Conservation (phyloP, 148 eudicot species). For the Cornus controversa region DNA sequence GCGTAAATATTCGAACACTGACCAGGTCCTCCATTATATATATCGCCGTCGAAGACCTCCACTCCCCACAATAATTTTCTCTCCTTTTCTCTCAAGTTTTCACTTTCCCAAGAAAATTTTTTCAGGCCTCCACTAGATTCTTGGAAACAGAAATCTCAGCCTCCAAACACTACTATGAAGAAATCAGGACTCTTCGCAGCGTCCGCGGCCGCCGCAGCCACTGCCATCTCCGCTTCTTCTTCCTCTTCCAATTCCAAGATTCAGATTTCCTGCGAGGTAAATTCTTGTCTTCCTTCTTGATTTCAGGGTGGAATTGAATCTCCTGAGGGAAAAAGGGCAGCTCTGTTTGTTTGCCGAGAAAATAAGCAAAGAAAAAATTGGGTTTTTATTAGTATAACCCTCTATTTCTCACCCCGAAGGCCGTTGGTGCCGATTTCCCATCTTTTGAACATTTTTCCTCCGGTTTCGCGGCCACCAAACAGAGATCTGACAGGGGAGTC, state of each 20-base stretch:
- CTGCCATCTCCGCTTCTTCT: conserved; percentile 22
- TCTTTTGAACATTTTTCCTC: background rate
- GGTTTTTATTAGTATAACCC: background rate
- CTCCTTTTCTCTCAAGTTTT: background rate
- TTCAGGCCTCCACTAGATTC: background rate
- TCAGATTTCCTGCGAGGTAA: conserved; percentile 17
- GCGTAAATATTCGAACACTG: conserved; percentile 18
- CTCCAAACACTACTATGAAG: background rate
- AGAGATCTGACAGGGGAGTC: background rate
- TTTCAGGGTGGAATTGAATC: background rate
- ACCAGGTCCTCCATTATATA: conserved; percentile 5
- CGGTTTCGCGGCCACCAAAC: background rate
- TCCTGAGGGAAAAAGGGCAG: background rate
- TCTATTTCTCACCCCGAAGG: too few species aligned
- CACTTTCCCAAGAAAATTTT: background rate
- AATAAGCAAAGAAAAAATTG: background rate
- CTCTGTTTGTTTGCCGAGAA: background rate
- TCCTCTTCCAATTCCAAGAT: conserved; percentile 12
- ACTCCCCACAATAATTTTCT: background rate
- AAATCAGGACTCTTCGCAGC: conserved; percentile 33
- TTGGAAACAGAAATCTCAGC: background rate
- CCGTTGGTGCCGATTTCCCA: background rate
- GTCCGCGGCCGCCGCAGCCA: conserved; percentile 26
- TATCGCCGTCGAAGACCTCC: background rate
- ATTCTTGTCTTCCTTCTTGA: background rate